phyloP scores from a whole-genome alignment of 371 early-diverging fungal species.

The Thermomucor indicae-seudaticae region DNA sequence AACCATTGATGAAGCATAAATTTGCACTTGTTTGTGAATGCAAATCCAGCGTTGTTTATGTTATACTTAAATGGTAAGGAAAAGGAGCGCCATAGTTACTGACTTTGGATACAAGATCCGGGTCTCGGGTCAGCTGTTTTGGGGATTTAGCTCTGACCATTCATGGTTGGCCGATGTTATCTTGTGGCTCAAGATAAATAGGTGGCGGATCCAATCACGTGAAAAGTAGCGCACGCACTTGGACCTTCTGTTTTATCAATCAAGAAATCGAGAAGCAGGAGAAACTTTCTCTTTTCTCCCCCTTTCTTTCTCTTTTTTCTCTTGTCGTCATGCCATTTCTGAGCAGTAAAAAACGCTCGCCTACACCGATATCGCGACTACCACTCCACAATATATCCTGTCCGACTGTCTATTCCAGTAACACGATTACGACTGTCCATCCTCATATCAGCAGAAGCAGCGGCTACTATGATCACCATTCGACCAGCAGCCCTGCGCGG shows the following conservation, averaged over 20 bases:
- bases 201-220: no score
- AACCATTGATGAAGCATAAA: no score
- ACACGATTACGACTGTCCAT: neutral
- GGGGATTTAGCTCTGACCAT: no score
- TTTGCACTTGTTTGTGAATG: no score
- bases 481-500: constrained; percentile 13
- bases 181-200: no score
- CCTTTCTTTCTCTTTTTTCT: constrained; percentile 1
- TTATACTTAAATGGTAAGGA: neutral
- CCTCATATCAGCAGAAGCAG: constrained; percentile 12
- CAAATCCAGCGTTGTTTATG: no score
- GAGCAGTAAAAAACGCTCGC: constrained; percentile 9
- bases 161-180: no score
- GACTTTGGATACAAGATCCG: no score
- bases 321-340: constrained; percentile 1
- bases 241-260: no score
- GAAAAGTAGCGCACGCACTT: neutral
- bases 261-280: no score
- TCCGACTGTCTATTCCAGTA: constrained; percentile 10
- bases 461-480: constrained; percentile 3
- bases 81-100: neutral
- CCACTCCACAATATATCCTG: constrained; percentile 15
- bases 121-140: no score
- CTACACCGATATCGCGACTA: constrained; percentile 14
- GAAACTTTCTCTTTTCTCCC: constrained; percentile 2